Percentiles rank a stretch among this genome's conserved stretches.
Evolutionary conservation across 768 basidiomycete genomes (phyloP).

Genomic region (Polyporus arcularius): DNA sequence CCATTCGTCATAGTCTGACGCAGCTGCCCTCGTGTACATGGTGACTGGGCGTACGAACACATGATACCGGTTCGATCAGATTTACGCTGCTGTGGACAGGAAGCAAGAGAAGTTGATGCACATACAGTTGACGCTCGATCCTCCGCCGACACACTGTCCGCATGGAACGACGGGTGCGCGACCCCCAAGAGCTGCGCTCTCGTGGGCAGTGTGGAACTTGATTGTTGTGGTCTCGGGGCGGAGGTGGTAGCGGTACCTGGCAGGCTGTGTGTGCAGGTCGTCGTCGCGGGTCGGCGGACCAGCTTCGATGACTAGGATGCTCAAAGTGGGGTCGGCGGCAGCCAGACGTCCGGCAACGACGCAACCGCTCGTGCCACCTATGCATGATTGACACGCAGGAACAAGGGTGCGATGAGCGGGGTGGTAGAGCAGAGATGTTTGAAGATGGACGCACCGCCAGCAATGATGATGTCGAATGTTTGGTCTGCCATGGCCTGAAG

Average conservation of each 20-base stretch:
- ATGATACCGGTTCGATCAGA: neutral
- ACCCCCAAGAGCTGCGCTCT: slow-evolving; percentile 45
- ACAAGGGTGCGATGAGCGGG: neutral
- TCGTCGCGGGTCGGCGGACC: slow-evolving; percentile 53
- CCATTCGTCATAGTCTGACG: slow-evolving; percentile 72
- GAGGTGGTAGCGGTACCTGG: slow-evolving; percentile 47
- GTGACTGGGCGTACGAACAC: slow-evolving; percentile 27
- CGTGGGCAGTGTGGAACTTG: slow-evolving; percentile 39
- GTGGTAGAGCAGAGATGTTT: neutral
- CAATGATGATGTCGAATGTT: slow-evolving; percentile 21
- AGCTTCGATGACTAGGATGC: slow-evolving; percentile 62
- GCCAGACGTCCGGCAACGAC: slow-evolving; percentile 57
- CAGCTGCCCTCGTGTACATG: slow-evolving; percentile 59
- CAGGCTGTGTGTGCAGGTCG: slow-evolving; percentile 54
- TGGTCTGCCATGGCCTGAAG: neutral
- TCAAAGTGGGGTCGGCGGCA: slow-evolving; percentile 52
- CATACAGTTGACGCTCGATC: slow-evolving; percentile 61
- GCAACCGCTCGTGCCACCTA: slow-evolving; percentile 50
- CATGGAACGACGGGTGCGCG: slow-evolving; percentile 45
- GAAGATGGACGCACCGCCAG: slow-evolving; percentile 21
- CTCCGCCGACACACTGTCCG: slow-evolving; percentile 61
- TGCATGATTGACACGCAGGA: neutral
- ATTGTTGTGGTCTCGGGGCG: slow-evolving; percentile 42
- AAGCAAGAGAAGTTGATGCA: neutral
- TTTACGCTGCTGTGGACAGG: neutral